These are phyloP conservation scores for Vitis hybrid DNA, from an alignment of 177 flowering plant species.

Conservation along the genomic window DNA sequence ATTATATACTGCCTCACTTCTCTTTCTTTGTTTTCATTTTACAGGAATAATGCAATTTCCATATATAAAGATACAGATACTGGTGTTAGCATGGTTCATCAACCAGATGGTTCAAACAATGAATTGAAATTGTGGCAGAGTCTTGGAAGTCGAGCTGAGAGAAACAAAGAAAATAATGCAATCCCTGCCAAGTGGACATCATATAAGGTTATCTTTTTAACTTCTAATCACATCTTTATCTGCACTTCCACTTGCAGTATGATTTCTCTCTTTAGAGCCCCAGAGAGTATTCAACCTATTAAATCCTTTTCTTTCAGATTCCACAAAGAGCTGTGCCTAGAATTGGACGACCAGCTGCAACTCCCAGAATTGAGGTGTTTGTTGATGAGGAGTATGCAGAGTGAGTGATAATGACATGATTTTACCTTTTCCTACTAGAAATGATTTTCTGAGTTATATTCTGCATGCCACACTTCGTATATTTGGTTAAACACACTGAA, in stretches of 20 bases:
- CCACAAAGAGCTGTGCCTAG: conserved; percentile 51
- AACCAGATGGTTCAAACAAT: conserved; percentile 34
- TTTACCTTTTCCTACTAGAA: not conserved
- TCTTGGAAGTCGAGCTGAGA: conserved; percentile 68
- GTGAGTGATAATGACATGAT: conserved; percentile 39
- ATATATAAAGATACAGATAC: conserved; percentile 54
- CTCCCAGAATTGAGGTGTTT: conserved; percentile 65
- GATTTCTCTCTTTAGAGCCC: not conserved
- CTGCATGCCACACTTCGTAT: not conserved
- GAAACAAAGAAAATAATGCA: conserved; percentile 83
- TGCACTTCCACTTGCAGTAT: not conserved
- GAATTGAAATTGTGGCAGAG: conserved; percentile 52
- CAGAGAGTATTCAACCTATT: not conserved
- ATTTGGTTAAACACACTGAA: not conserved
- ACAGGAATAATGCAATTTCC: conserved; percentile 47
- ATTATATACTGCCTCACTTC: not conserved
- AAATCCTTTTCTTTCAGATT: conserved; percentile 39
- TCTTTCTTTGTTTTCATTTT: conserved; percentile 12
- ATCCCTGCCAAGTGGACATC: conserved; percentile 82
- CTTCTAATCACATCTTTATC: not conserved
- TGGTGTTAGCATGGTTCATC: conserved; percentile 24
- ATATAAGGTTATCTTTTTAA: conserved; percentile 45
- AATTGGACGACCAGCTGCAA: conserved; percentile 35
- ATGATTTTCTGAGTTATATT: not conserved
- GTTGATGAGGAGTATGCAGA: conserved; percentile 76